Percentiles rank a stretch among this genome's conserved stretches.
Conservation (phyloP, 805 yeast species). For the Jamesozyma lodderae region DNA sequence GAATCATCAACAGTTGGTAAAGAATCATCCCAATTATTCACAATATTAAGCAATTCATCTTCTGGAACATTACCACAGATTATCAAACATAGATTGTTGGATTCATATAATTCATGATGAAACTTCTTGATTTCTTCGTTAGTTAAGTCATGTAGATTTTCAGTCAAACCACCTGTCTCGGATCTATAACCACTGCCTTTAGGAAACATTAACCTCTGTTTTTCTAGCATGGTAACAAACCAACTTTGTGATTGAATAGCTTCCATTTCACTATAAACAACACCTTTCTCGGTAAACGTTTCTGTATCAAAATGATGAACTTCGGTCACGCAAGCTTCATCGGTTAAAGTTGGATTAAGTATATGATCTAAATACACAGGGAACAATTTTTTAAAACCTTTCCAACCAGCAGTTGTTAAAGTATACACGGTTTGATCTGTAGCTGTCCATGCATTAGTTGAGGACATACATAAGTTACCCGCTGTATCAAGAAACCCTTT, state of each 20-base stretch:
- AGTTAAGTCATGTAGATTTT: constrained; percentile 62
- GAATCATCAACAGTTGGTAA: constrained; percentile 34
- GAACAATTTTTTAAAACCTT: constrained; percentile 72
- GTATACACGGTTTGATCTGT: constrained; percentile 95
- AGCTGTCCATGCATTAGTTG: constrained; percentile 95
- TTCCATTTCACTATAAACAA: constrained; percentile 95
- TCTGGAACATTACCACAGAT: constrained; percentile 83
- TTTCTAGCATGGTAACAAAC: constrained; percentile 51
- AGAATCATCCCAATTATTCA: constrained; percentile 53
- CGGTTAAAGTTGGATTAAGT: constrained; percentile 74
- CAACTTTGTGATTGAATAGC: constrained; percentile 76
- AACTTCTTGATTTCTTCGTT: constrained; percentile 68
- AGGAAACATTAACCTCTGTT: constrained; percentile 48
- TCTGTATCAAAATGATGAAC: constrained; percentile 90
- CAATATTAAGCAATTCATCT: constrained; percentile 50
- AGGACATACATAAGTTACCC: constrained; percentile 74
- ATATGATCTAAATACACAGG: constrained; percentile 90
- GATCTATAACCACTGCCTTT: constrained; percentile 73
- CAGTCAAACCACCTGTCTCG: constrained; percentile 88
- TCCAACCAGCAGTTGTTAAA: constrained; percentile 90
- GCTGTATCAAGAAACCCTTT: constrained; percentile 84
- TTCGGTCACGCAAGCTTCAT: constrained; percentile 86
- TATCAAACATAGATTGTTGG: constrained; percentile 76
- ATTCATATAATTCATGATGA: constrained; percentile 63
- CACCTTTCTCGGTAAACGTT: constrained; percentile 82